Evolutionary conservation across 2,329 filamentous ascomycete species (phyloP), one percentile per base, ranked within the genome.

Genomic region (Colletotrichum orbiculare): DNA sequence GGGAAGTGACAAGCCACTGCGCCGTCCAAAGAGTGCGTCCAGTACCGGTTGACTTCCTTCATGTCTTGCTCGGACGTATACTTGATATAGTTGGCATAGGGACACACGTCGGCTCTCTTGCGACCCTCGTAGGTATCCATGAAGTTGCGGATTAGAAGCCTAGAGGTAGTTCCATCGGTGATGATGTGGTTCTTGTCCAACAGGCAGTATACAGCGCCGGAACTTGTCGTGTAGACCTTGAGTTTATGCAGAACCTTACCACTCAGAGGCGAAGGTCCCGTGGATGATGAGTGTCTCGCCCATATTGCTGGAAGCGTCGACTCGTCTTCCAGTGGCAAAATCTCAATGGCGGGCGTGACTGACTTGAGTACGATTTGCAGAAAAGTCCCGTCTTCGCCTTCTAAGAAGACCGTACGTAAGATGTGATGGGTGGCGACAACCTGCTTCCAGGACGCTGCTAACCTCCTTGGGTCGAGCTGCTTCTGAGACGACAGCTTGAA

Each of bases 111-210:
- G 2, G 12, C 17, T 17, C 9, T 34, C 2, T 15, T 8, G 1
- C 12, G 11, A 33, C 50, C 50, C 2, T 55, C 25, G 4, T 52
- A 64, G 3, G 17, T 46, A 2, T 53, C 45, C 7, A 64, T 15
- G 11, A 64, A 46, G 25, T 64, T 52, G 0, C 50, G 45, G 13
- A 61, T 52, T 3, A 64, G 5, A 5, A 64, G 50, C 3, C 61
- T 46, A 2, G 61, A 64, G 10, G 61, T 64, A 6, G 45, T 54
- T 4, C 61, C 61, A 12, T 64, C 61, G 2, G 61, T 61, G 34
- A 64, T 55, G 3, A 64, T 39, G 8, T 64, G 62, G 8, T 64
- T 64, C 10, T 64, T 64, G 12, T 50, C 43, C 8, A 64, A 6
- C 1, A 60, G 39, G n/a, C 62, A 64, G 25, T 61, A 64, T 2